Evolutionary conservation across 352 stramenopile genomes (phyloP).

Genomic region (Thalassiosira allenii): DNA sequence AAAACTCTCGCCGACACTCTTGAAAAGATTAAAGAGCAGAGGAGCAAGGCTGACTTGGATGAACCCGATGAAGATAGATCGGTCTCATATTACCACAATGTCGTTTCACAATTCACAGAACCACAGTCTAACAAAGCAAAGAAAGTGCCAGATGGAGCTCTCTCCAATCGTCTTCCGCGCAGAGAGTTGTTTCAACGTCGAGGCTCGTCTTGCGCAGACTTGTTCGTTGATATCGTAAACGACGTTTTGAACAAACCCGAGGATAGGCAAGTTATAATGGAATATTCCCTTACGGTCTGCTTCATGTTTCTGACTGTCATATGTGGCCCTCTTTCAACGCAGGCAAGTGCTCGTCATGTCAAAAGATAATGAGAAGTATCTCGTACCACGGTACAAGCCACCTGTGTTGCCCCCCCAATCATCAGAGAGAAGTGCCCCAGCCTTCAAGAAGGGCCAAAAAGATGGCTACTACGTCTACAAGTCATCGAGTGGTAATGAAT

Average conservation of each 20-base stretch:
- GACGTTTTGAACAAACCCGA: conserved; percentile 16
- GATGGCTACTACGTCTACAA: conserved; percentile 60
- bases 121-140: not conserved
- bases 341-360: conserved; percentile 42
- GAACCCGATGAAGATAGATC: conserved; percentile 19
- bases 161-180: conserved; percentile 25
- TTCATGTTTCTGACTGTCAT: too few species aligned
- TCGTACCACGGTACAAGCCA: conserved; percentile 46
- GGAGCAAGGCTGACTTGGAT: conserved; percentile 16
- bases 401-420: conserved; percentile 24
- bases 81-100: conserved; percentile 26
- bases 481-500: conserved; percentile 52
- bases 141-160: conserved; percentile 5
- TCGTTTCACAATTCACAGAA: conserved; percentile 23
- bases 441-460: conserved; percentile 51
- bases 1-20: conserved; percentile 12
- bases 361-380: conserved; percentile 44
- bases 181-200: conserved; percentile 42
- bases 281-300: too few species aligned
- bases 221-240: conserved; percentile 34
- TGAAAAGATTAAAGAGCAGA: conserved; percentile 14
- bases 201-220: conserved; percentile 18
- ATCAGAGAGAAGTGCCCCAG: conserved; percentile 10
- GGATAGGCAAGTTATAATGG: too few species aligned
- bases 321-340: too few species aligned